Conservation (phyloP, 192 early-diverging fungal genomes). For the Entomortierella parvispora region DNA sequence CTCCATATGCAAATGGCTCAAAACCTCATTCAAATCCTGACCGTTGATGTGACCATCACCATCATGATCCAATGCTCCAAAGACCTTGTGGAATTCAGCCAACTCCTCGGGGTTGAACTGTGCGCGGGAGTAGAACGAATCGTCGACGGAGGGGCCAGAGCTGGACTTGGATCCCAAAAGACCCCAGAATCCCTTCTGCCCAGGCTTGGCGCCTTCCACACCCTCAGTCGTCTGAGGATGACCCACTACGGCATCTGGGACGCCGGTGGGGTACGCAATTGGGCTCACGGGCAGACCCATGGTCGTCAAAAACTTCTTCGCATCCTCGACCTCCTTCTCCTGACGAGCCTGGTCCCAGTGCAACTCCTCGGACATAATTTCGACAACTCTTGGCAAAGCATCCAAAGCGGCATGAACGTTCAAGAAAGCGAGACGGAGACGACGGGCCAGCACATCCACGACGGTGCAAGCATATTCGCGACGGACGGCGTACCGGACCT, state of each 20-base stretch:
- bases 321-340: slow-evolving; percentile 73
- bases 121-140: slow-evolving; percentile 58
- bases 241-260: slow-evolving; percentile 28
- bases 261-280: slow-evolving; percentile 53
- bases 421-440: slow-evolving; percentile 92
- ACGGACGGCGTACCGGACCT: slow-evolving; percentile 91
- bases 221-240: slow-evolving; percentile 4
- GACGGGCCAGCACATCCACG: slow-evolving; percentile 94
- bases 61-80: slow-evolving; percentile 62
- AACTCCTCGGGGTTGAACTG: slow-evolving; percentile 75
- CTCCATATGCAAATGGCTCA: slow-evolving; percentile 63
- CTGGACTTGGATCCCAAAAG: slow-evolving; percentile 26
- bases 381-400: slow-evolving; percentile 84
- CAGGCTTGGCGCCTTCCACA: not conserved
- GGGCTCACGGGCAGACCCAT: slow-evolving; percentile 85
- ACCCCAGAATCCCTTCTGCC: slow-evolving; percentile 37
- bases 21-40: slow-evolving; percentile 60
- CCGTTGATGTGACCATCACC: slow-evolving; percentile 67
- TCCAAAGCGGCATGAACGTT: slow-evolving; percentile 92
- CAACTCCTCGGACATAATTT: slow-evolving; percentile 93
- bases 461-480: slow-evolving; percentile 94
- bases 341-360: slow-evolving; percentile 77
- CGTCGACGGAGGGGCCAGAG: slow-evolving; percentile 40
- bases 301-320: slow-evolving; percentile 80
- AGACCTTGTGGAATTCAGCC: slow-evolving; percentile 64